phyloP scores from a whole-genome alignment of 2,329 filamentous ascomycete genomes.

The Claviceps purpurea region DNA sequence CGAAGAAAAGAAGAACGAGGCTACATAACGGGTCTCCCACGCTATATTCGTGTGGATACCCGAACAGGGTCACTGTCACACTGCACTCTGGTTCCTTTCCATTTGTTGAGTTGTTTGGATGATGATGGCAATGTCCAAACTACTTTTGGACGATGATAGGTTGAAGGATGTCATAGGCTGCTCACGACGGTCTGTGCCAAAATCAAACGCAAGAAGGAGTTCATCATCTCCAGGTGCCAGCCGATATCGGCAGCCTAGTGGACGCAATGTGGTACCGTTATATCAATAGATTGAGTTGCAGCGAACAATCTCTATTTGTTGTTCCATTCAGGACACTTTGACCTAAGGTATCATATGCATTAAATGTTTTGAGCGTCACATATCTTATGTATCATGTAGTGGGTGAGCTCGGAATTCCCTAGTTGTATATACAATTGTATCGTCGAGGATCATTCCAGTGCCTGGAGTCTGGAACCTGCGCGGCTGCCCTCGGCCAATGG shows the following conservation, averaged over 20 bases:
- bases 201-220: neutral
- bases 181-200: neutral
- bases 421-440: too few species aligned
- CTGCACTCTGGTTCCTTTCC: neutral
- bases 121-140: too few species aligned
- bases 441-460: too few species aligned
- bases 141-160: neutral
- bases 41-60: neutral
- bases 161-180: neutral
- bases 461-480: too few species aligned
- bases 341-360: neutral
- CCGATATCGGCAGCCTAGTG: neutral
- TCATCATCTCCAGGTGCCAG: neutral
- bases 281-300: neutral
- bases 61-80: neutral
- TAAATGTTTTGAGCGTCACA: too few species aligned
- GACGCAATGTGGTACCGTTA: neutral
- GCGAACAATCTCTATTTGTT: neutral
- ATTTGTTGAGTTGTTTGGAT: too few species aligned
- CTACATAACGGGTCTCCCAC: neutral
- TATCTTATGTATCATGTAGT: too few species aligned
- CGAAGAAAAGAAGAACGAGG: slow-evolving; percentile 9
- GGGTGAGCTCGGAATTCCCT: too few species aligned
- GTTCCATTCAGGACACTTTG: neutral
- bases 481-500: slow-evolving; percentile 5